phyloP scores from a whole-genome alignment of 768 basidiomycete genomes.

The Amanita jacksonii region DNA sequence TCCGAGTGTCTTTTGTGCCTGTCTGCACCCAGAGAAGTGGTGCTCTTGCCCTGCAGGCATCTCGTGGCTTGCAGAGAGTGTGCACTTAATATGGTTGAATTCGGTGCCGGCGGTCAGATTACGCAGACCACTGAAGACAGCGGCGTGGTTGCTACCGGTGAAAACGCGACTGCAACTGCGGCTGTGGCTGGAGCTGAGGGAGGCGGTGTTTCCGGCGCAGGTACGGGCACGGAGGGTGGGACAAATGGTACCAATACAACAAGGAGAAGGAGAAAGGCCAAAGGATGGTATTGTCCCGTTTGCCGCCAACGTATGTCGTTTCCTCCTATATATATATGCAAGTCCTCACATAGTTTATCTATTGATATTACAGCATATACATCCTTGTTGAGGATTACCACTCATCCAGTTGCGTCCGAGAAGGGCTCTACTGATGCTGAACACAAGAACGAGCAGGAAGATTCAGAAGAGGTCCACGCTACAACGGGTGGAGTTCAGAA shows the following conservation, averaged over 20 bases:
- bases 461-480: neutral
- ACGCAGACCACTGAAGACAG: constrained; percentile 40
- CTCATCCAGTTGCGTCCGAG: constrained; percentile 34
- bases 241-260: constrained; percentile 21
- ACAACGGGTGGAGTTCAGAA: neutral
- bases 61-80: constrained; percentile 94
- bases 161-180: constrained; percentile 14
- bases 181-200: constrained; percentile 17
- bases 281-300: constrained; percentile 97
- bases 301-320: constrained; percentile 79
- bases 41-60: constrained; percentile 88
- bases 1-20: constrained; percentile 91
- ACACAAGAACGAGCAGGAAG: neutral
- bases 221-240: constrained; percentile 14
- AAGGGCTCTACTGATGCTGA: neutral
- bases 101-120: constrained; percentile 86
- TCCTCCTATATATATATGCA: too few relatives aligned
- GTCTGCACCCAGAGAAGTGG: constrained; percentile 81
- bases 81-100: constrained; percentile 95
- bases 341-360: neutral
- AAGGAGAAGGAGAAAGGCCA: constrained; percentile 84
- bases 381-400: constrained; percentile 76
- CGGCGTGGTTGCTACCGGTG: constrained; percentile 16
- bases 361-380: constrained; percentile 57
- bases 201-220: constrained; percentile 16